Evolutionary conservation across 441 rosid genomes (phyloP).

Genomic region (Populus hybrid): DNA sequence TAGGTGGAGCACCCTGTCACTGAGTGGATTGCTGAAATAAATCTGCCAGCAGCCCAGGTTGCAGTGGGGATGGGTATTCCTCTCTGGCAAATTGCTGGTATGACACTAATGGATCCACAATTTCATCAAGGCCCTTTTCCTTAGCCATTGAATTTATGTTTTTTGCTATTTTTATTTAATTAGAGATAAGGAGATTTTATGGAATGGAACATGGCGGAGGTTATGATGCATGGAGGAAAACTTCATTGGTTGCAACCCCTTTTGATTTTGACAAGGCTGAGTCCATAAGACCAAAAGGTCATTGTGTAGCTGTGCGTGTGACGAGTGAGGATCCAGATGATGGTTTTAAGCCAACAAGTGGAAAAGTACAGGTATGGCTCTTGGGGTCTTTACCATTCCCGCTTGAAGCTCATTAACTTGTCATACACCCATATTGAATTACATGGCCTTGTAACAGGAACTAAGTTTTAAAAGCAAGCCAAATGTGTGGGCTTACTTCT

Average conservation of each 20-base stretch:
- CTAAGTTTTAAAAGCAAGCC: constrained; percentile 99
- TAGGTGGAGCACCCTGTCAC: no score
- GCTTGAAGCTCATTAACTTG: constrained; percentile 21
- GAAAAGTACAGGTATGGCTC: constrained; percentile 89
- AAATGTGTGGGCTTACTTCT: constrained; percentile 99
- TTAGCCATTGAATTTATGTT: constrained; percentile 14
- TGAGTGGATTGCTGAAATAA: constrained; percentile 98
- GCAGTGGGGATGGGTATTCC: constrained; percentile 99
- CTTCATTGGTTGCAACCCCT: constrained; percentile 59
- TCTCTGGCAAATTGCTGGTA: constrained; percentile 98
- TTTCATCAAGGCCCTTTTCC: constrained; percentile 9
- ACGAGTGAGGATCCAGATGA: constrained; percentile 99
- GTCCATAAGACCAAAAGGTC: constrained; percentile 92
- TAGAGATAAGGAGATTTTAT: constrained; percentile 96
- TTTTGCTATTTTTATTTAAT: constrained; percentile 22
- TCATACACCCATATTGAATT: constrained; percentile 15
- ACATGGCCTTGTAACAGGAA: constrained; percentile 58
- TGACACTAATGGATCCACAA: constrained; percentile 15
- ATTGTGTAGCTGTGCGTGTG: constrained; percentile 98
- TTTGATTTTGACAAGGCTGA: constrained; percentile 96
- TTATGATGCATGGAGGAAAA: constrained; percentile 94
- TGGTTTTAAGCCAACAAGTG: constrained; percentile 99
- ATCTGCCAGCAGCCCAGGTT: constrained; percentile 98
- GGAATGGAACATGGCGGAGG: constrained; percentile 95
- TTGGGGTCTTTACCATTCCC: constrained; percentile 8